phyloP scores from a whole-genome alignment of 768 basidiomycete genomes.

The Floccularia luteovirens region DNA sequence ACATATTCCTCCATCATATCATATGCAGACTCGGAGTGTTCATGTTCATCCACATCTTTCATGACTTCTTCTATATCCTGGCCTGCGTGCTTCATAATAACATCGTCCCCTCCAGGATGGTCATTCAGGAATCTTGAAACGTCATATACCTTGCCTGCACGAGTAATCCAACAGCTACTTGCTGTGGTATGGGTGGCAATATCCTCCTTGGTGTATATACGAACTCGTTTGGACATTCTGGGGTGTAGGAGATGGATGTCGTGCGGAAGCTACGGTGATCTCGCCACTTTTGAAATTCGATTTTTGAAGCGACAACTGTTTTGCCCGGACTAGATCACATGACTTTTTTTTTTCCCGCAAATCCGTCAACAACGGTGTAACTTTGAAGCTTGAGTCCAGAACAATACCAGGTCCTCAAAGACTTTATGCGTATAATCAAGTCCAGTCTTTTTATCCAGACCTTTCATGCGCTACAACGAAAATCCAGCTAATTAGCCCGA shows the following conservation, averaged over 20 bases:
- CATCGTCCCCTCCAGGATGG: slow-evolving; percentile 94
- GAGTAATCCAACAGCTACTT: slow-evolving; percentile 76
- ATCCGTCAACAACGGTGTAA: no score
- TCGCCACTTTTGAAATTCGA: no score
- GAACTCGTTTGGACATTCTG: slow-evolving; percentile 60
- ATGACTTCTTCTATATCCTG: slow-evolving; percentile 76
- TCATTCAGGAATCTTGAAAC: slow-evolving; percentile 78
- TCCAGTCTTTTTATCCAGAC: no score
- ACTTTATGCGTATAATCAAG: no score
- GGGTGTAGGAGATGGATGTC: slow-evolving; percentile 4
- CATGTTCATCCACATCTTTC: slow-evolving; percentile 75
- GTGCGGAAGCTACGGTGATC: no score
- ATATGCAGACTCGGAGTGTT: slow-evolving; percentile 87
- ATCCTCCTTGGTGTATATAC: slow-evolving; percentile 72
- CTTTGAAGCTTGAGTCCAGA: no score
- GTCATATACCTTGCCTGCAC: slow-evolving; percentile 82
- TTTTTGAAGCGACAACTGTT: no score
- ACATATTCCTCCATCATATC: slow-evolving; percentile 86
- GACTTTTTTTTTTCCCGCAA: no score
- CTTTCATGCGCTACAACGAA: no score
- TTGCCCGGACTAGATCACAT: no score
- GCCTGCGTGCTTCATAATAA: slow-evolving; percentile 78
- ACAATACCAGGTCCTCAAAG: no score
- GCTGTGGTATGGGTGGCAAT: slow-evolving; percentile 53
- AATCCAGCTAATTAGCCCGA: no score